Evolutionary conservation across 1,139 yeast species (phyloP), one percentile per base, ranked within the genome.

Genomic region (Saccharomyces pastorianus): DNA sequence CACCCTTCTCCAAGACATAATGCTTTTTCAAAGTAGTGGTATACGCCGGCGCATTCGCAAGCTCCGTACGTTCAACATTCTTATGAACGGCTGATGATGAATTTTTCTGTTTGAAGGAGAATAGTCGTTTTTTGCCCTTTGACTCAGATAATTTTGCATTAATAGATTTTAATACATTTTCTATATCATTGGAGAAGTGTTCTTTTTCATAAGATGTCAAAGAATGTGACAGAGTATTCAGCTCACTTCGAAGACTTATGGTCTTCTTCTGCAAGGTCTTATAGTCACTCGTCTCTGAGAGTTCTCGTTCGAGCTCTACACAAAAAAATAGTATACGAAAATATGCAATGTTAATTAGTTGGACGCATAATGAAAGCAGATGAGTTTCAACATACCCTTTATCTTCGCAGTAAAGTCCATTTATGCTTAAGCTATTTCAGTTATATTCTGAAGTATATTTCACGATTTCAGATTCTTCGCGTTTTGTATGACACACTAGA

Each of bases 201-300:
- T 64, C 63, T 25, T 49, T 48, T 34, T 63, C 68, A 49, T 59
- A 60, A 2, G 59, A 42, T 5, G 67, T 49, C 14, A 65, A 47
- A 13, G 44, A 53, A 27, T 54, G 54, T 2, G 63, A 47, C 4
- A 55, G 48, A 4, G 54, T 55, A 44, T 51, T 55, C 17, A 64
- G 44, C n/a, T 47, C 53, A 23, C 34, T 46, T 23, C 58, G 57
- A 26, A 64, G 49, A 1, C 51, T 55, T 4, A 53, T 41, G 6
- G 59, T 49, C 25, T 55, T 51, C 2, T 7, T 23, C 11, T 20
- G 44, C 20, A 38, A 38, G 13, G 44, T 11, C 13, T 20, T 17
- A 11, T 38, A 38, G 28, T 44, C 52, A 52, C 56, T 61, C 14
- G 55, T 20, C 23, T 42, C 32, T 7, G 51, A 11, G 14, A 47